Base-by-base conservation (phyloP, 2,329 filamentous ascomycete species). In the Talaromyces sp. region DNA sequence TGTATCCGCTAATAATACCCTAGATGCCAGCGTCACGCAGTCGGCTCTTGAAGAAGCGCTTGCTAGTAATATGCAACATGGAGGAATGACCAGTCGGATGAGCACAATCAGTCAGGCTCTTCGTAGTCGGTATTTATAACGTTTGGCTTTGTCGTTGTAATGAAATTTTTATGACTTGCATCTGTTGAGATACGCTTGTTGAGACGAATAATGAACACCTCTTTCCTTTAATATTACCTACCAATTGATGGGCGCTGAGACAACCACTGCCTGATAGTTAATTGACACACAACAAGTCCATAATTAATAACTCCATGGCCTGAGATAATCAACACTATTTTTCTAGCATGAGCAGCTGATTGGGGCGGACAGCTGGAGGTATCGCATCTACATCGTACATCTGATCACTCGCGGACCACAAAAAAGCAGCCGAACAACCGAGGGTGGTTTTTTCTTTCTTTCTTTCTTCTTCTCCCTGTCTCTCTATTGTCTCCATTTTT, bases 41-140 rank as follows among this genome's bases (percentile, higher is more conserved):
- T 86, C 83, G 14, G 86, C 86, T 3, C 74, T 88, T 27, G 85
- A 88, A 67, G 86, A 88, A 65, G 85, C 85, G 6, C 72, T 87
- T 49, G 71, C 87, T 64, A 86, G 84, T 66, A 84, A 86, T 59
- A 86, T 88, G 77, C 82, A 85, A 58, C 80, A 84, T 57, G 77
- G 77, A 17, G 76, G 76, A 7, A 77, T 81, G 70, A 77, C 78
- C 10, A 80, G 79, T 63, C 71, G 78, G 50, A 80, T 81, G 74
- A 81, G 78, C 62, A 80, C 77, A 0, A 77, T 81, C 55, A 84
- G 82, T 62, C 81, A 85, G 68, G 78, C 81, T 3, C 66, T 84
- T 49, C 78, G 82, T 60, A 84, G 81, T 65, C 76, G 79, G 19
- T 82, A 82, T 70, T 67, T 83, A 35, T 78, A 63, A 11, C 27